Percentiles rank a stretch among this genome's conserved stretches.
phyloP scores from a whole-genome alignment of 176 grass and related monocot genomes.

The Tillandsia leiboldiana region DNA sequence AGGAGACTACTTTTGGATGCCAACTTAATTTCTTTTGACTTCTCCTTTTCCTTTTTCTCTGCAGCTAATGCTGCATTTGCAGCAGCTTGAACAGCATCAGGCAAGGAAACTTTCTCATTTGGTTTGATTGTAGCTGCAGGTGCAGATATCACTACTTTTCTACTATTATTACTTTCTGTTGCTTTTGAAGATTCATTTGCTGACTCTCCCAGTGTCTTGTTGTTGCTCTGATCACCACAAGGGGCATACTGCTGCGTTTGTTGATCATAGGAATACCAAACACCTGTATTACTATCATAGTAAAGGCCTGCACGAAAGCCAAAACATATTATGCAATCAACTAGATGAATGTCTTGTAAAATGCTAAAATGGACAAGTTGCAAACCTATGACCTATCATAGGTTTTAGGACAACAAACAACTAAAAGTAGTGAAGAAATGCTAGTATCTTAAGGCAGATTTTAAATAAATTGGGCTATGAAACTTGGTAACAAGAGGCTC shows the following conservation, averaged over 20 bases:
- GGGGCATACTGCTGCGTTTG: constrained; percentile 81
- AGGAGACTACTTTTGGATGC: constrained; percentile 72
- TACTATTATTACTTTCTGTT: constrained; percentile 44
- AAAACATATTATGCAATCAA: constrained; percentile 1
- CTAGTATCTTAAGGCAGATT: background rate
- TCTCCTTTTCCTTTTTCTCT: constrained; percentile 98
- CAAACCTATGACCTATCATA: background rate
- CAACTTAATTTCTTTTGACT: constrained; percentile 82
- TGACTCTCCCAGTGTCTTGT: constrained; percentile 32
- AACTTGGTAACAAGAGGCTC: background rate
- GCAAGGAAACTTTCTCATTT: constrained; percentile 65
- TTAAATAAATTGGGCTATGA: background rate
- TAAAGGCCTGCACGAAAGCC: constrained; percentile 67
- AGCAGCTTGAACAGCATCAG: constrained; percentile 82
- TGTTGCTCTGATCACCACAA: constrained; percentile 52
- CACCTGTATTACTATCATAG: constrained; percentile 76
- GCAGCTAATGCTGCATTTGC: constrained; percentile 82
- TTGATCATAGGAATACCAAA: constrained; percentile 83
- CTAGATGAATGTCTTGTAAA: background rate
- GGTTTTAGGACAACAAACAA: background rate
- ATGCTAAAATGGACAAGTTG: background rate
- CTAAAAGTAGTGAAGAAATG: background rate
- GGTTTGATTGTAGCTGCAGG: constrained; percentile 72
- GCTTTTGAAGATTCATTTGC: constrained; percentile 43
- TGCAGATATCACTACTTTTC: constrained; percentile 86